phyloP scores from a whole-genome alignment of 2,329 filamentous ascomycete genomes.

The Ambrosiella beaveri region DNA sequence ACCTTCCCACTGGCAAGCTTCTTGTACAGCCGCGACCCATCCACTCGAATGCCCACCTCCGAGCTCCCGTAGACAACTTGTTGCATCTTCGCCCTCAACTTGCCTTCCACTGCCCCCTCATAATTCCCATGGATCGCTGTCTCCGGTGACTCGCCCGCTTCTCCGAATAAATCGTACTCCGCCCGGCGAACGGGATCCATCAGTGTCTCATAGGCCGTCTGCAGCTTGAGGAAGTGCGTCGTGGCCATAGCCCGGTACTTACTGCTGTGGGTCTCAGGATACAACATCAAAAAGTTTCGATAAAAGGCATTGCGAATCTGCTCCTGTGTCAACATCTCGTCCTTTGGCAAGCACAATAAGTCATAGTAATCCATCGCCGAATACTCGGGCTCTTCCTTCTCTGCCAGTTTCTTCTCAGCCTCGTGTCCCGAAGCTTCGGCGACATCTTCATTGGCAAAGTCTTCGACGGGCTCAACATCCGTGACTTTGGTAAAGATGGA shows the following conservation, averaged over 20 bases:
- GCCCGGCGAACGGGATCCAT: slow-evolving; percentile 25
- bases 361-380: slow-evolving; percentile 26
- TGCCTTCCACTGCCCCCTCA: slow-evolving; percentile 14
- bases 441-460: slow-evolving; percentile 15
- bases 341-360: slow-evolving; percentile 26
- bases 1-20: neutral
- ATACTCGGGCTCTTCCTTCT: slow-evolving; percentile 12
- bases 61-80: slow-evolving; percentile 14
- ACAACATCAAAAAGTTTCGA: slow-evolving; percentile 27
- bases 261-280: slow-evolving; percentile 26
- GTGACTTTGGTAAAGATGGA: slow-evolving; percentile 24
- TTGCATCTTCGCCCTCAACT: slow-evolving; percentile 9
- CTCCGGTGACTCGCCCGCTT: neutral
- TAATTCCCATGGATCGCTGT: slow-evolving; percentile 15
- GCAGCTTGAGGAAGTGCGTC: slow-evolving; percentile 24
- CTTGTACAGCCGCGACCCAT: slow-evolving; percentile 16
- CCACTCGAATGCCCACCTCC: slow-evolving; percentile 24
- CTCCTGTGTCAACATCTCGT: slow-evolving; percentile 18
- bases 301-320: slow-evolving; percentile 29
- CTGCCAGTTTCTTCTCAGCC: slow-evolving; percentile 12
- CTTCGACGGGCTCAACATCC: slow-evolving; percentile 2
- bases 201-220: slow-evolving; percentile 31
- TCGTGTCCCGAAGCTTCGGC: slow-evolving; percentile 10
- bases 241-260: slow-evolving; percentile 23
- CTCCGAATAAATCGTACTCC: slow-evolving; percentile 24